Percentiles rank a stretch among this genome's conserved stretches.
phyloP scores from a whole-genome alignment of 2,329 filamentous ascomycete species.

The Lecanicillium sp. region DNA sequence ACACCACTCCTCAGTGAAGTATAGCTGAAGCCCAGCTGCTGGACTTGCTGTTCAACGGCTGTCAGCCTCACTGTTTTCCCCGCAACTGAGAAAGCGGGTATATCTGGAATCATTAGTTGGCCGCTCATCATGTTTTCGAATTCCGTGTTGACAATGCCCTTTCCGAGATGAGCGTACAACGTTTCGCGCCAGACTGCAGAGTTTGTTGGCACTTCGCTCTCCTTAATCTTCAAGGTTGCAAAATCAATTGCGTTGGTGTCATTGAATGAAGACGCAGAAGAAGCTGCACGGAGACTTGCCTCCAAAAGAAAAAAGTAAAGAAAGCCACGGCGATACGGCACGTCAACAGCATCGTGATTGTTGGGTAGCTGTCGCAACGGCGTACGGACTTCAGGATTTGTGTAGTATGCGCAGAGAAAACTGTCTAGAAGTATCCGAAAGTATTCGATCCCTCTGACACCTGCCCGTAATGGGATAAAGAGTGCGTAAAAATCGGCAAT shows the following conservation, averaged over 20 bases:
- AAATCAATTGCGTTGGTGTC: not conserved
- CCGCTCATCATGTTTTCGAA: not conserved
- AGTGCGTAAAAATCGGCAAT: not conserved
- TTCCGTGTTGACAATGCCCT: not conserved
- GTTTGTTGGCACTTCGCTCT: not conserved
- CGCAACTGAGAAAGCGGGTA: not conserved
- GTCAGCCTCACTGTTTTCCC: not conserved
- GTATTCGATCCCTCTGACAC: not conserved
- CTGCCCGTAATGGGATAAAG: not conserved
- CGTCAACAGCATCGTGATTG: not conserved
- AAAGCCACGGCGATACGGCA: constrained; percentile 1
- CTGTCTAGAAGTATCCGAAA: not conserved
- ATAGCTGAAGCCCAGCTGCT: not conserved
- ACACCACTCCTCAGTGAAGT: not conserved
- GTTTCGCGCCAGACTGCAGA: not conserved
- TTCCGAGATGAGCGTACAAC: not conserved
- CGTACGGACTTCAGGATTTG: not conserved
- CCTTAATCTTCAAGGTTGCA: not conserved
- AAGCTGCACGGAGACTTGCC: not conserved
- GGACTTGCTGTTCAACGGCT: not conserved
- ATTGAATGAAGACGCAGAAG: not conserved
- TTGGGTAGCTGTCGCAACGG: not conserved
- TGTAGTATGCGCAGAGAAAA: not conserved
- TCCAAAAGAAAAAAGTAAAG: constrained; percentile 2
- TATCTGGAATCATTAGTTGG: not conserved